phyloP scores from a whole-genome alignment of 2,329 filamentous ascomycete genomes.

The Neoarthrinium moseri region DNA sequence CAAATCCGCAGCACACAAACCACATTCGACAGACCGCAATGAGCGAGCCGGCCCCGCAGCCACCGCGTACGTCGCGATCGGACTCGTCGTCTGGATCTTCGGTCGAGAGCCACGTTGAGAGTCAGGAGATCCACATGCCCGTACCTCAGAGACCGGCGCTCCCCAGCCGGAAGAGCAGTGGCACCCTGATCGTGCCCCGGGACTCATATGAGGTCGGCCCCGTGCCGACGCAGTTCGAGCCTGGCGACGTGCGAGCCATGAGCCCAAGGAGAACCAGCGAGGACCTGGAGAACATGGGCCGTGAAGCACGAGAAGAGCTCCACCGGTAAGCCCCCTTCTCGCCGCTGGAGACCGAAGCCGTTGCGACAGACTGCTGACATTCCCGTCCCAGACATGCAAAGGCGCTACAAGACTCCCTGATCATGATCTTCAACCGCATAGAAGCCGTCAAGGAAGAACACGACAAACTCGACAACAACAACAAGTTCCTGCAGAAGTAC shows the following conservation, averaged over 20 bases:
- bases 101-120: constrained; percentile 14
- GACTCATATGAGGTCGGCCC: constrained; percentile 73
- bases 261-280: constrained; percentile 88
- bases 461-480: constrained; percentile 94
- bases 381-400: constrained; percentile 71
- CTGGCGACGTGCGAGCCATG: constrained; percentile 91
- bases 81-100: constrained; percentile 6
- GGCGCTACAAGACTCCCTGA: constrained; percentile 81
- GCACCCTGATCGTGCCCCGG: constrained; percentile 78
- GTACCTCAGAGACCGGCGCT: constrained; percentile 63
- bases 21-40: not conserved
- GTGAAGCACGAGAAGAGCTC: constrained; percentile 71
- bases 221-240: constrained; percentile 72
- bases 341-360: too few species aligned
- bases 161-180: constrained; percentile 74
- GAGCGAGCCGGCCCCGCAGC: not conserved
- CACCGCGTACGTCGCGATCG: constrained; percentile 2
- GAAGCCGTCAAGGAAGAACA: constrained; percentile 93
- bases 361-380: too few species aligned
- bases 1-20: not conserved
- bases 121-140: constrained; percentile 46
- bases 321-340: constrained; percentile 44
- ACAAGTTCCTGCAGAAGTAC: constrained; percentile 96
- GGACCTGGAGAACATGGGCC: constrained; percentile 83
- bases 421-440: constrained; percentile 88